Conservation (phyloP, 169 alveolate genomes). For the Miamiensis avidus region DNA sequence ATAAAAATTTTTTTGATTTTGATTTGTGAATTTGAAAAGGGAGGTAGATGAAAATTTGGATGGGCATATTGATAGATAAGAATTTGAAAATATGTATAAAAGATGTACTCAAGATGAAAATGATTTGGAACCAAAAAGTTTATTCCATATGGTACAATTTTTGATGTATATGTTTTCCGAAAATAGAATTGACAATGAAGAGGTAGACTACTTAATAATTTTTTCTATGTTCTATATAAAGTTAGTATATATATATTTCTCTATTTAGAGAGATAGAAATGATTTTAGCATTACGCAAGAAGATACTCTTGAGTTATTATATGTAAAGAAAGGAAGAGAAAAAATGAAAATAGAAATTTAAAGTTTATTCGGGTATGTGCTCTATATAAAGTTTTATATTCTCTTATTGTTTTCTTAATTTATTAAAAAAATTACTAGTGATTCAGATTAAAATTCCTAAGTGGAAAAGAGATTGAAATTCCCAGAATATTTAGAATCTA, state of each 20-base stretch:
- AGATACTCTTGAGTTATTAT: background rate
- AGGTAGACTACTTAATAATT: background rate
- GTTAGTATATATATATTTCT: no score
- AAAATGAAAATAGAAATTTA: background rate
- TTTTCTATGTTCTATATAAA: no score
- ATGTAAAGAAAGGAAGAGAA: background rate
- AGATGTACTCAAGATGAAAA: background rate
- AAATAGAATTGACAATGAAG: background rate
- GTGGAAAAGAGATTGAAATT: background rate
- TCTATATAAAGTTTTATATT: no score
- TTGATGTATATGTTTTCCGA: background rate
- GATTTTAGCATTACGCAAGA: background rate
- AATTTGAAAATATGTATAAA: background rate
- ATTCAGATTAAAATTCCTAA: no score
- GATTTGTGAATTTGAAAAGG: background rate
- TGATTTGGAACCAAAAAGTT: background rate
- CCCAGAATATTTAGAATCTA: background rate
- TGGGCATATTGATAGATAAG: background rate
- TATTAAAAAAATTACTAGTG: background rate
- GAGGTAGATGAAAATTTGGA: background rate
- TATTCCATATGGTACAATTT: background rate
- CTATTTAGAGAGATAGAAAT: background rate
- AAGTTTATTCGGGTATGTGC: background rate
- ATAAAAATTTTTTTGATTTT: no score
- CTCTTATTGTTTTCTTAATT: no score